These are phyloP conservation scores for Magnusiomyces ingens DNA, from an alignment of 1,139 yeast genomes.

Conservation along the genomic window DNA sequence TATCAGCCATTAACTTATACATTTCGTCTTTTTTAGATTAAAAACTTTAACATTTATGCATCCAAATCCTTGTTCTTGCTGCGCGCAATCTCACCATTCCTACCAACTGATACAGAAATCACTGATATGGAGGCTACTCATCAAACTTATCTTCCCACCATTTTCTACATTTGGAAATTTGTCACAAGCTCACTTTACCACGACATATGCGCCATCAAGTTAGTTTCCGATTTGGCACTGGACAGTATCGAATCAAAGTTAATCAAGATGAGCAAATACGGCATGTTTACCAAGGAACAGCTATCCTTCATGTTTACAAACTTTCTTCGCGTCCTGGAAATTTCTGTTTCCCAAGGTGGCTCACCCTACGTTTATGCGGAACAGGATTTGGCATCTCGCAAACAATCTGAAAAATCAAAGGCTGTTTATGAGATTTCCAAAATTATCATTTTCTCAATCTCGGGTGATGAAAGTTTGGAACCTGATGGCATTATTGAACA, in stretches of 20 bases:
- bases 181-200: constrained; percentile 50
- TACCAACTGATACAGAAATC: background rate
- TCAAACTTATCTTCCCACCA: constrained; percentile 39
- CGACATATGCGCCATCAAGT: constrained; percentile 60
- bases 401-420: constrained; percentile 24
- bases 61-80: constrained; percentile 10
- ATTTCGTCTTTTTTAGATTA: constrained; percentile 6
- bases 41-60: constrained; percentile 6
- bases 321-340: constrained; percentile 32
- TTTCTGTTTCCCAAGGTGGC: constrained; percentile 36
- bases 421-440: constrained; percentile 41
- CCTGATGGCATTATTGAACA: constrained; percentile 48
- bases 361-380: constrained; percentile 30
- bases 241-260: constrained; percentile 33
- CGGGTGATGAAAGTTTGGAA: constrained; percentile 37
- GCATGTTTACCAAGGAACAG: constrained; percentile 60
- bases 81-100: constrained; percentile 22
- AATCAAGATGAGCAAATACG: constrained; percentile 41
- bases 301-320: constrained; percentile 50
- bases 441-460: constrained; percentile 56
- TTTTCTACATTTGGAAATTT: constrained; percentile 71
- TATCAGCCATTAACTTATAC: background rate
- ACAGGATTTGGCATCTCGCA: constrained; percentile 22
- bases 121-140: constrained; percentile 18
- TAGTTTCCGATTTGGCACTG: constrained; percentile 58